Percentiles rank a stretch among this genome's conserved stretches.
Conservation (phyloP, 75 land plant species). For the Selaginella tamariscina region DNA sequence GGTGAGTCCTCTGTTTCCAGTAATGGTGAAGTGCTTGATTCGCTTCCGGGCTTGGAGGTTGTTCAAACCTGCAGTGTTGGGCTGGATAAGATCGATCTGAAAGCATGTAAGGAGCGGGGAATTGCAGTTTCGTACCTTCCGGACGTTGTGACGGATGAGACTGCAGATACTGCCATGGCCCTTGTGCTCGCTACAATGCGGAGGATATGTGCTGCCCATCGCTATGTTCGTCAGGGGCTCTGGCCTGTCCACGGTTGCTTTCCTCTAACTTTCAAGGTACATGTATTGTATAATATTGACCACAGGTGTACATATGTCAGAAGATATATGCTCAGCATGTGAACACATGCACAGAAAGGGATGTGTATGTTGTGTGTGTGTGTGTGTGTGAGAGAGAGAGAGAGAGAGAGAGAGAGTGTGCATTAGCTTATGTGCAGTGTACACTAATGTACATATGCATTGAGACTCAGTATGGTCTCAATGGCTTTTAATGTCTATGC, state of each 20-base stretch:
- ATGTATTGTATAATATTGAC: too few species aligned
- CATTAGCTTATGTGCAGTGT: too few species aligned
- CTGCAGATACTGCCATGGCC: conserved; percentile 6
- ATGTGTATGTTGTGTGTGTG: too few species aligned
- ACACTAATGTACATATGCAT: too few species aligned
- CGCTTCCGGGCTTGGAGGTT: conserved; percentile 61
- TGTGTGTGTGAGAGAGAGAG: too few species aligned
- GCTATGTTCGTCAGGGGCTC: conserved; percentile 4
- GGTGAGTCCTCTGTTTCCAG: conserved; percentile 39
- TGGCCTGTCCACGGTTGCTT: conserved; percentile 1
- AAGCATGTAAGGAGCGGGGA: conserved; percentile 41
- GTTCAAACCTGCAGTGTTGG: conserved; percentile 68
- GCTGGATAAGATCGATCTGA: conserved; percentile 57
- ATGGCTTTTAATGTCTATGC: too few species aligned
- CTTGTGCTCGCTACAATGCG: conserved; percentile 9
- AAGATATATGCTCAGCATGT: too few species aligned
- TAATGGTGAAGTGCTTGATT: conserved; percentile 40
- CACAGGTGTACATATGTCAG: too few species aligned
- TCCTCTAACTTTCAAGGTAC: conserved; percentile 4
- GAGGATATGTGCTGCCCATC: neutral
- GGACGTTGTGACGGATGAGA: conserved; percentile 9
- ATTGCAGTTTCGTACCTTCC: neutral
- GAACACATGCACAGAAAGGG: too few species aligned
- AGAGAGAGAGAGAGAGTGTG: too few species aligned
- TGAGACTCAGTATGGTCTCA: too few species aligned